These are phyloP conservation scores for Helotiales sp. DNA, from an alignment of 2,329 filamentous ascomycete genomes.

Conservation along the genomic window DNA sequence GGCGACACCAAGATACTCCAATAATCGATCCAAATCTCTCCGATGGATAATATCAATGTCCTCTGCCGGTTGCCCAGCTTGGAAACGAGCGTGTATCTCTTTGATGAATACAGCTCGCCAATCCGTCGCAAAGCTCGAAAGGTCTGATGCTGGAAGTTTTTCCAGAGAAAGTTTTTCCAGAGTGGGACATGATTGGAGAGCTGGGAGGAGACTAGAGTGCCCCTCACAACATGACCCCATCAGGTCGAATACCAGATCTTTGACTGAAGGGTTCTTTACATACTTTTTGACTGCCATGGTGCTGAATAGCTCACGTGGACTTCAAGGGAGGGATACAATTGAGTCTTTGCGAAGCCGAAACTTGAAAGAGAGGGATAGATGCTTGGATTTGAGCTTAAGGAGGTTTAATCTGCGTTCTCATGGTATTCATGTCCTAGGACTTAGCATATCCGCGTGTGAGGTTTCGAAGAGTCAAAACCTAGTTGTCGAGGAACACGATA, in stretches of 20 bases:
- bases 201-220: background rate
- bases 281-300: background rate
- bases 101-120: background rate
- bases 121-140: background rate
- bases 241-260: background rate
- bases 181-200: background rate
- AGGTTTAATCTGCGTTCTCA: no score
- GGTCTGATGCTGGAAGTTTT: background rate
- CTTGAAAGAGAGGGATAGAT: no score
- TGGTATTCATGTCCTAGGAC: no score
- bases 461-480: no score
- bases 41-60: background rate
- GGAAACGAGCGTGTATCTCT: background rate
- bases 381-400: no score
- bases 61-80: background rate
- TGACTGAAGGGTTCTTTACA: background rate
- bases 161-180: background rate
- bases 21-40: background rate
- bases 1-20: background rate
- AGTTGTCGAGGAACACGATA: no score
- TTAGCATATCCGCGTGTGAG: no score
- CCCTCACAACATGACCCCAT: background rate
- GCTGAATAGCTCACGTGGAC: no score
- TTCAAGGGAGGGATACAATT: no score
- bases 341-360: no score